Percentiles rank a stretch among this genome's conserved stretches.
Conservation (phyloP, 495 filamentous ascomycete species). For the Bryoglossum gracile region DNA sequence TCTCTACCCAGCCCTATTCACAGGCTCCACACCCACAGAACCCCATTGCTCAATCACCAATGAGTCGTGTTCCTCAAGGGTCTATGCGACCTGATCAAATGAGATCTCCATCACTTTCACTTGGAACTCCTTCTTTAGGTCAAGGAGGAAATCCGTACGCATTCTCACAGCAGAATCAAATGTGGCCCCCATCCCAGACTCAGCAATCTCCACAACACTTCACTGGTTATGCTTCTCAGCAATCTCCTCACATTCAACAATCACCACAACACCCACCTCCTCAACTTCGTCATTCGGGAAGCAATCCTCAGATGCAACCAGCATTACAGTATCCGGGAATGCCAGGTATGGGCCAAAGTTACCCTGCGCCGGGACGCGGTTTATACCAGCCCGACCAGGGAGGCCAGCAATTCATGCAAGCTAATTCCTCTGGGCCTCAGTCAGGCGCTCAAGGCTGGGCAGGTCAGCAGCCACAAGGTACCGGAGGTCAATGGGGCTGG, state of each 20-base stretch:
- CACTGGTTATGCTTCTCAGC: slow-evolving; percentile 19
- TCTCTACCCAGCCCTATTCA: slow-evolving; percentile 21
- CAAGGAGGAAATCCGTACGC: slow-evolving; percentile 23
- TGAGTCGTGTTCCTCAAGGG: slow-evolving; percentile 19
- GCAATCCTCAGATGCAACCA: slow-evolving; percentile 52
- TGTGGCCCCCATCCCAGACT: slow-evolving; percentile 27
- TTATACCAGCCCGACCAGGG: slow-evolving; percentile 53
- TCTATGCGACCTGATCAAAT: slow-evolving; percentile 26
- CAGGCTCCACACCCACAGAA: slow-evolving; percentile 25
- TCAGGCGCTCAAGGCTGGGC: slow-evolving; percentile 43
- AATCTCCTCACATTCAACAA: slow-evolving; percentile 31
- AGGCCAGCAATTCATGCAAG: slow-evolving; percentile 54
- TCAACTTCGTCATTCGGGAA: slow-evolving; percentile 55
- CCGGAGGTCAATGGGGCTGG: slow-evolving; percentile 20
- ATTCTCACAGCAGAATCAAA: slow-evolving; percentile 21
- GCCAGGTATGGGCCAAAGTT: slow-evolving; percentile 50
- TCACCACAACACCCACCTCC: slow-evolving; percentile 52
- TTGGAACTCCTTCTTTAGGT: slow-evolving; percentile 12
- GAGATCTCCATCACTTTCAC: slow-evolving; percentile 18
- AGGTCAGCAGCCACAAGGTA: slow-evolving; percentile 25
- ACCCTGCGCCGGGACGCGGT: slow-evolving; percentile 40
- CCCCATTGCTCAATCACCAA: slow-evolving; percentile 25
- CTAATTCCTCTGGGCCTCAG: slow-evolving; percentile 38
- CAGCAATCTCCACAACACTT: slow-evolving; percentile 24
- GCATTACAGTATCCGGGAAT: slow-evolving; percentile 52